These are phyloP conservation scores for Eucalyptus polyanthemos DNA, from an alignment of 345 rosid genomes.

Conservation along the genomic window DNA sequence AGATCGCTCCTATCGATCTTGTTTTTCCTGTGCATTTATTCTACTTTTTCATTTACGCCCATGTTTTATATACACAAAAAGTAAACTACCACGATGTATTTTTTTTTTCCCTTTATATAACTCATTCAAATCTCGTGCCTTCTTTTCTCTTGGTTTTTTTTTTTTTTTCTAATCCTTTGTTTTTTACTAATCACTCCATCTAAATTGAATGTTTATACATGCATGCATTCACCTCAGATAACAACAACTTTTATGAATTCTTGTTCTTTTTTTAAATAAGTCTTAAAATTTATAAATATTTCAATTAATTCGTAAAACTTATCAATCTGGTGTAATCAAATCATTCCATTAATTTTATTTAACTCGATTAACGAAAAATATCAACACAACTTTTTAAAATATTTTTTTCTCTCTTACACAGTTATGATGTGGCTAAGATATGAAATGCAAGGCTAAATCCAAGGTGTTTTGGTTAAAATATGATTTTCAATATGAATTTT, in stretches of 20 bases:
- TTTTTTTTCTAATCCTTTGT: neutral
- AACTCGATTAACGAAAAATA: neutral
- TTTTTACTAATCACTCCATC: neutral
- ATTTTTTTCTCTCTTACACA: neutral
- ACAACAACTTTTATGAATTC: neutral
- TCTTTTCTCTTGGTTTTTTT: neutral
- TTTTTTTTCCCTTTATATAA: neutral
- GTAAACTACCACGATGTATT: neutral
- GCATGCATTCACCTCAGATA: neutral
- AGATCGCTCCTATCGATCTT: neutral
- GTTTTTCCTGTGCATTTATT: neutral
- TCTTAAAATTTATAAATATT: too few species aligned
- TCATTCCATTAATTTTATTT: too few species aligned
- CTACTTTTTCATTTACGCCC: neutral
- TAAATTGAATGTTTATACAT: neutral
- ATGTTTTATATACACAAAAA: neutral
- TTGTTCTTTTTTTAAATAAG: too few species aligned
- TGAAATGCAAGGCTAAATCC: neutral
- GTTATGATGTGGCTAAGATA: neutral
- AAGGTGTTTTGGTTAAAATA: too few species aligned
- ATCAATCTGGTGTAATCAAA: fast-evolving
- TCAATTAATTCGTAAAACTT: too few species aligned
- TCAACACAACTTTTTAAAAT: fast-evolving
- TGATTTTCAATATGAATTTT: too few species aligned
- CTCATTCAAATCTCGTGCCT: neutral